Base-by-base conservation (phyloP, 345 rosid genomes). In the Hibiscus tridactylites region DNA sequence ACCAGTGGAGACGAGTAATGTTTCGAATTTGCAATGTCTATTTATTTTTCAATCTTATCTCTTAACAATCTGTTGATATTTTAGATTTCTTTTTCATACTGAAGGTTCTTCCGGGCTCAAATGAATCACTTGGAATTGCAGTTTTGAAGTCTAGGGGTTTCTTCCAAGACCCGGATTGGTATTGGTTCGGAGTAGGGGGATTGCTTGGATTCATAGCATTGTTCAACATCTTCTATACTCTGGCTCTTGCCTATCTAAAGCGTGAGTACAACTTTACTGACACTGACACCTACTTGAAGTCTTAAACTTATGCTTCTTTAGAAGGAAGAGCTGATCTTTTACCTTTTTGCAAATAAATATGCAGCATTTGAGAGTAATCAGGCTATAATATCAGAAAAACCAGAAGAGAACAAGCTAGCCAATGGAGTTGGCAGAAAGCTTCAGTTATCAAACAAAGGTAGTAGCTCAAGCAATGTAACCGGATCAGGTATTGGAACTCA, bases 131-230 rank as follows among this genome's bases (percentile, higher is more conserved):
- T 1, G 97, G 97, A 12, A 53, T 82, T 75, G 69, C 71, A 73
- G 61, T 86, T 52, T 69, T 89, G 76, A 74, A 79, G 80, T 49
- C 69, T 9, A 86, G 85, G 39, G 88, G 83, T 17, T 57, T 88
- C 77, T 76, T 82, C 71, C 57, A 81, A 3, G 63, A 86, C 10
- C 71, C 84, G 8, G 35, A 82, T 28, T 88, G 91, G 95, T 91
- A 89, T 61, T 91, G 97, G 97, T 61, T 89, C n/a, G 93, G 91
- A 78, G 70, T 85, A 9, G 87, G 79, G 37, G 91, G 87, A 28
- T 54, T 77, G 75, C n/a, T 79, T 57, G 93, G 93, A 39, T 89
- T 78, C 77, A 73, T 68, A 17, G 24, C 89, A 29, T 5, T 91
- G 26, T 89, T 84, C 83, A 85, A 89, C 80, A 11, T 81, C 11